These are phyloP conservation scores for Colletotrichum sublineola DNA, from an alignment of 2,329 filamentous ascomycete species.

Conservation along the genomic window DNA sequence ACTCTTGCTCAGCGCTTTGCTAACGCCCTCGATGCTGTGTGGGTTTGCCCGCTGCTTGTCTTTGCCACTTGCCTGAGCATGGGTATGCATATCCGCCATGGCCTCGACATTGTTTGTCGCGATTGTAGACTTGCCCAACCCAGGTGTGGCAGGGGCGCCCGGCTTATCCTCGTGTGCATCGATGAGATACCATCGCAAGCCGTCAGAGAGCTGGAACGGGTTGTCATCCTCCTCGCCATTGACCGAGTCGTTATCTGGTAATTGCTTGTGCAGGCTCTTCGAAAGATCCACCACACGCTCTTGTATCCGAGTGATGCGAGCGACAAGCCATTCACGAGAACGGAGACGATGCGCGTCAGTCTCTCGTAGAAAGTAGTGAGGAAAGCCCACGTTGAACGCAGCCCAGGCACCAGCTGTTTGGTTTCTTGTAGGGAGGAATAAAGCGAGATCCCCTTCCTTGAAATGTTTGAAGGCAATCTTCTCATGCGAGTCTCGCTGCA, in stretches of 20 bases:
- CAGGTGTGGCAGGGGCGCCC: constrained; percentile 90
- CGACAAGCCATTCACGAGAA: constrained; percentile 94
- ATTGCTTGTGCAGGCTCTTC: constrained; percentile 71
- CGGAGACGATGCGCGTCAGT: constrained; percentile 89
- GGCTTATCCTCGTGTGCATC: constrained; percentile 95
- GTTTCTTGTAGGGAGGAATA: constrained; percentile 95
- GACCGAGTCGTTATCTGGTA: constrained; percentile 63
- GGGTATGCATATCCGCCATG: constrained; percentile 76
- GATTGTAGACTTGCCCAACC: constrained; percentile 91
- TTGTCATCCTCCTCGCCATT: constrained; percentile 86
- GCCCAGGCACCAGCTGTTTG: constrained; percentile 97
- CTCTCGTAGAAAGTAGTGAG: constrained; percentile 96
- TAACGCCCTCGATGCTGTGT: constrained; percentile 77
- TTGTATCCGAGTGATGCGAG: constrained; percentile 90
- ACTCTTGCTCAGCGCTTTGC: constrained; percentile 85
- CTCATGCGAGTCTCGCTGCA: constrained; percentile 89
- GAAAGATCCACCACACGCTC: constrained; percentile 94
- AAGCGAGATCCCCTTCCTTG: constrained; percentile 93
- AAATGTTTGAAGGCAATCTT: constrained; percentile 97
- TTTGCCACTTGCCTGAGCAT: constrained; percentile 58
- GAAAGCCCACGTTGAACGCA: constrained; percentile 97
- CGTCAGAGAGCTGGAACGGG: constrained; percentile 95
- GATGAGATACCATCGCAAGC: constrained; percentile 94
- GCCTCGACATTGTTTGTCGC: constrained; percentile 90
- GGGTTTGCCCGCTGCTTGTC: constrained; percentile 60